These are phyloP conservation scores for Candida smagusa DNA, from an alignment of 1,139 yeast species.

Conservation along the genomic window DNA sequence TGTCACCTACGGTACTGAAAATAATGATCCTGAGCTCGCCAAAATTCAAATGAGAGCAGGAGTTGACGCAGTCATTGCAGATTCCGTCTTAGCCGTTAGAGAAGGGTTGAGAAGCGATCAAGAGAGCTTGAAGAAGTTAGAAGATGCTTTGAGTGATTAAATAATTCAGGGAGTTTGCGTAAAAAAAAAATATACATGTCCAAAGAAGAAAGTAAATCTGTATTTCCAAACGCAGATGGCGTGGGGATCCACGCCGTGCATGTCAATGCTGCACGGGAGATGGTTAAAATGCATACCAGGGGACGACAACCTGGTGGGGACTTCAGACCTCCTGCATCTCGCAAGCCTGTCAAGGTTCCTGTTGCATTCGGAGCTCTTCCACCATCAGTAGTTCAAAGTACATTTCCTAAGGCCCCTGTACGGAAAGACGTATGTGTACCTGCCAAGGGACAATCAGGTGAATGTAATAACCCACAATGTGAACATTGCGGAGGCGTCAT, in stretches of 20 bases:
- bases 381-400: conserved; percentile 6
- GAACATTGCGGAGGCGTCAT: conserved; percentile 66
- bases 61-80: conserved; percentile 96
- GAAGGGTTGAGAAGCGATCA: conserved; percentile 60
- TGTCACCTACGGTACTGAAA: conserved; percentile 84
- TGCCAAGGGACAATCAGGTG: conserved; percentile 5
- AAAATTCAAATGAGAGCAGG: conserved; percentile 89
- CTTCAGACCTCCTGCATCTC: not conserved
- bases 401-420: conserved; percentile 7
- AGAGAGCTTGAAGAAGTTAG: conserved; percentile 12
- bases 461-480: conserved; percentile 49
- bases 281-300: conserved; percentile 46
- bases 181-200: not conserved
- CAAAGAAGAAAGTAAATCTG: not conserved
- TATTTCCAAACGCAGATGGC: not conserved
- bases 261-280: conserved; percentile 60
- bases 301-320: conserved; percentile 28
- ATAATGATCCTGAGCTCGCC: conserved; percentile 84
- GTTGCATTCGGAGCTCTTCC: conserved; percentile 8
- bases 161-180: not conserved
- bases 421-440: conserved; percentile 6
- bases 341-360: not conserved
- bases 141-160: conserved; percentile 10
- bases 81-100: conserved; percentile 88
- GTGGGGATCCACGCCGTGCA: conserved; percentile 53